Evolutionary conservation across 495 filamentous ascomycete genomes (phyloP), one percentile per base, ranked within the genome.

Genomic region (Usnea hakonensis): DNA sequence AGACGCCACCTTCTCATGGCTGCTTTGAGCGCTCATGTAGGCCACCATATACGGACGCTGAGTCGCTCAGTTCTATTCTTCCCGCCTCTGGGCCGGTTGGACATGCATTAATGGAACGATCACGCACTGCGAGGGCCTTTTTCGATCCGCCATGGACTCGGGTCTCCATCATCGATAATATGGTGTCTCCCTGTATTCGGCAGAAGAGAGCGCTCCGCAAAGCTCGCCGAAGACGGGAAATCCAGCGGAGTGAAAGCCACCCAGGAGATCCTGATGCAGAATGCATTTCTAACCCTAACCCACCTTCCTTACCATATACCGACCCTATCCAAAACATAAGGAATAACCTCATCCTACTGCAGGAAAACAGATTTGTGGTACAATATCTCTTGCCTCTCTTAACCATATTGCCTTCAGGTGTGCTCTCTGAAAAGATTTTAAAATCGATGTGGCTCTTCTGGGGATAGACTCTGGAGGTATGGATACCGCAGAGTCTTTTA

Each of bases 101-200:
- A 23, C 33, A 60, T n/a, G 38, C n/a, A n/a, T 60, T 60, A 17
- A 30, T 3, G 23, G 58, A 48, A 50, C 1, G 43, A 30, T 46
- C 58, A 2, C 43, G 43, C 17, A 60, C 52, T 32, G 43, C 38
- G 1, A 32, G 1, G 40, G 58, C 58, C 40, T 60, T 60, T 28
- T 60, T 52, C 38, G 23, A 52, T 16, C 40, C 58, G 40, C 30
- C 17, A 30, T 53, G n/a, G 6, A 8, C 9, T 7, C 61, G 50
- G 52, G 33, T 63, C 32, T 40, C 41, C 32, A 57, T 63, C 35
- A 40, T 63, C 19, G 61, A 63, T 28, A 37, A 57, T 41, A 56
- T 63, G 40, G 41, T 63, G 32, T 57, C 52, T 32, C 61, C 57
- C 3, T 63, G 40, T 40, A 58, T 30, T 38, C 62, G 30, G 52